These are phyloP conservation scores for Neurospora terricola DNA, from an alignment of 495 filamentous ascomycete species.

Conservation along the genomic window DNA sequence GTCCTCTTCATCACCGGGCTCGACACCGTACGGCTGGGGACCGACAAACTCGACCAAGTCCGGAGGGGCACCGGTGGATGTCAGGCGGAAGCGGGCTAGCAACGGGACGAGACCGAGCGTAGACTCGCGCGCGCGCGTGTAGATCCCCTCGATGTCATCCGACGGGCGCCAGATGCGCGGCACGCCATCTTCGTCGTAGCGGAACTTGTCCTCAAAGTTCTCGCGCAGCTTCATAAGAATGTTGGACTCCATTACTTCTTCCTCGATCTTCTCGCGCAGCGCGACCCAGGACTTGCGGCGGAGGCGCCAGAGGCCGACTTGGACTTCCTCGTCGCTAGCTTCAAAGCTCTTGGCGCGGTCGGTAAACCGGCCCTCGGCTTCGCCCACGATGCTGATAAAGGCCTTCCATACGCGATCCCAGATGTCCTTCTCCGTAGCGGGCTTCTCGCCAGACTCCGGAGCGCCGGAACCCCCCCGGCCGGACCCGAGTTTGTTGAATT, in stretches of 20 bases:
- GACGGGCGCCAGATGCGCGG: conserved; percentile 94
- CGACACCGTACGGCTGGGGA: conserved; percentile 60
- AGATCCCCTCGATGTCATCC: conserved; percentile 93
- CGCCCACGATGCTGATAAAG: conserved; percentile 73
- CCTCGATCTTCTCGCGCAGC: conserved; percentile 80
- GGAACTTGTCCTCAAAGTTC: conserved; percentile 98
- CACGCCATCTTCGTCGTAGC: conserved; percentile 91
- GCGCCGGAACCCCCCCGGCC: conserved; percentile 72
- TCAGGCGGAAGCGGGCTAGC: conserved; percentile 70
- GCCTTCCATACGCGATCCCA: conserved; percentile 94
- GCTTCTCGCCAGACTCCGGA: conserved; percentile 66
- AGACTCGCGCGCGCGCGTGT: conserved; percentile 81
- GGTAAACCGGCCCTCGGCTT: conserved; percentile 76
- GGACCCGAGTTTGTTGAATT: conserved; percentile 89
- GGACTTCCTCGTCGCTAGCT: conserved; percentile 81
- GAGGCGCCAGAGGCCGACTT: conserved; percentile 86
- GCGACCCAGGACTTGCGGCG: conserved; percentile 91
- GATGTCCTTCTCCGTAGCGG: conserved; percentile 64
- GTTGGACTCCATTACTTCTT: conserved; percentile 97
- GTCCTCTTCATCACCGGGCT: conserved; percentile 82
- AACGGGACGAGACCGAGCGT: conserved; percentile 85
- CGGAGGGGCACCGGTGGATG: conserved; percentile 59
- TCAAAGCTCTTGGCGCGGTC: conserved; percentile 88
- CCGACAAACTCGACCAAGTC: conserved; percentile 77
- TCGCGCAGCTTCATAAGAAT: conserved; percentile 89